These are phyloP conservation scores for Fraxinus anomala DNA, from an alignment of 257 asterid species.

Conservation along the genomic window DNA sequence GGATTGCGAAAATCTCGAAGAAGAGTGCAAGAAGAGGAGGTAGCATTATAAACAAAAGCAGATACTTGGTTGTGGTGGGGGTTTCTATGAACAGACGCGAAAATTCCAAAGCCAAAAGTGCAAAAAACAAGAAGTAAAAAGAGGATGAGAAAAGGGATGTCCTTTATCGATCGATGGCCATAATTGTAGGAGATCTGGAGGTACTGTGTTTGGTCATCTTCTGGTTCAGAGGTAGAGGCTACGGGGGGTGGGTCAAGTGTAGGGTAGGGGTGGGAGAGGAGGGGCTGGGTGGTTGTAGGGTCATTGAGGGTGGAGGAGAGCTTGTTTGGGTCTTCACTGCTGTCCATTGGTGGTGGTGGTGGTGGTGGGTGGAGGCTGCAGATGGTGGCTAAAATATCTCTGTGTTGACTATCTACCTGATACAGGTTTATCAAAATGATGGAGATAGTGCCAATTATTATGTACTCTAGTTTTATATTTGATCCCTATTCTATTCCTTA, in stretches of 20 bases:
- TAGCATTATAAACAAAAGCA: slow-evolving; percentile 50
- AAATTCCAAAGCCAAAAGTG: slow-evolving; percentile 81
- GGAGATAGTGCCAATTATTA: background rate
- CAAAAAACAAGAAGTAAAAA: slow-evolving; percentile 58
- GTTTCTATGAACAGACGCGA: slow-evolving; percentile 69
- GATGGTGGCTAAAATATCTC: background rate
- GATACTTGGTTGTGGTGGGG: slow-evolving; percentile 58
- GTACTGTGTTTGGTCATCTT: slow-evolving; percentile 62
- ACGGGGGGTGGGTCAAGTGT: slow-evolving; percentile 36
- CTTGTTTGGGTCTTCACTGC: slow-evolving; percentile 59
- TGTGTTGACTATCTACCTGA: slow-evolving; percentile 1
- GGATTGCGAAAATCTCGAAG: slow-evolving; percentile 30
- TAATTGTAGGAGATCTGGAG: slow-evolving; percentile 91
- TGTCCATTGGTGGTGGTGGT: slow-evolving; percentile 47
- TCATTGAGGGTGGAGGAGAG: slow-evolving; percentile 42
- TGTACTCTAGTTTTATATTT: background rate
- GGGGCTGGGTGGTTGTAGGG: slow-evolving; percentile 47
- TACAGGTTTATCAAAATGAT: background rate
- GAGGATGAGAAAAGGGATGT: slow-evolving; percentile 66
- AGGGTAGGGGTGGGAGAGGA: slow-evolving; percentile 49
- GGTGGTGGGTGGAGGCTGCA: slow-evolving; percentile 22
- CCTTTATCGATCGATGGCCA: slow-evolving; percentile 70
- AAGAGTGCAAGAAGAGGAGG: slow-evolving; percentile 60
- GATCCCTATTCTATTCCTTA: too few relatives aligned
- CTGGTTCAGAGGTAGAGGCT: slow-evolving; percentile 51